phyloP scores from a whole-genome alignment of 2,329 filamentous ascomycete species.

The Colletotrichum lentis region DNA sequence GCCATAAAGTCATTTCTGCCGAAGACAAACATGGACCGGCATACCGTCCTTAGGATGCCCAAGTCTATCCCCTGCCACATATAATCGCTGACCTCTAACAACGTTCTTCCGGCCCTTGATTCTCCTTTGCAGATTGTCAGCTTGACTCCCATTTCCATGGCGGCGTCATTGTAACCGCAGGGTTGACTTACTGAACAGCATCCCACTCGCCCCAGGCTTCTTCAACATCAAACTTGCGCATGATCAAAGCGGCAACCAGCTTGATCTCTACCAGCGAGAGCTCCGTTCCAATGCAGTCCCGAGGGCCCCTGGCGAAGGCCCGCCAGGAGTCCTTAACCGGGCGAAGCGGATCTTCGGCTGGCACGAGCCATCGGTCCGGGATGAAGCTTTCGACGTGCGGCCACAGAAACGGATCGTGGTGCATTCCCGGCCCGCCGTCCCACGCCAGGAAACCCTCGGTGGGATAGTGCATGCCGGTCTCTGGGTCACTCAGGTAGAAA shows the following conservation, averaged over 20 bases:
- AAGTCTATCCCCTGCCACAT: conserved; percentile 43
- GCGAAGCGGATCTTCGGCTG: conserved; percentile 35
- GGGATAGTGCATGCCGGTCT: conserved; percentile 54
- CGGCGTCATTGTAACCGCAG: not conserved
- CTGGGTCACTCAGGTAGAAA: conserved; percentile 51
- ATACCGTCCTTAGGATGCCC: conserved; percentile 51
- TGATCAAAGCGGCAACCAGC: conserved; percentile 41
- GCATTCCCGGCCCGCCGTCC: conserved; percentile 48
- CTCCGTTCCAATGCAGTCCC: conserved; percentile 66
- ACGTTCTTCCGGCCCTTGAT: conserved; percentile 42
- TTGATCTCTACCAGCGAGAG: conserved; percentile 63
- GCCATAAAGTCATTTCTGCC: conserved; percentile 19
- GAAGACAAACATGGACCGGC: conserved; percentile 47
- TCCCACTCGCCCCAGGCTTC: conserved; percentile 49
- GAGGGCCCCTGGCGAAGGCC: conserved; percentile 61
- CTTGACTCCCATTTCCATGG: not conserved
- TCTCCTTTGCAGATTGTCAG: not conserved
- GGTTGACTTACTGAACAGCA: conserved; percentile 48
- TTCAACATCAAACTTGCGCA: conserved; percentile 25
- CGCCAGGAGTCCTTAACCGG: conserved; percentile 55
- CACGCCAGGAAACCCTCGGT: conserved; percentile 55
- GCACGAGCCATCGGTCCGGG: conserved; percentile 46
- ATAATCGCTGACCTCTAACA: conserved; percentile 45
- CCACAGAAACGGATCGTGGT: conserved; percentile 48
- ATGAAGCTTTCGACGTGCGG: conserved; percentile 47